Conservation (phyloP, 768 basidiomycete species). For the Mycena filopes region DNA sequence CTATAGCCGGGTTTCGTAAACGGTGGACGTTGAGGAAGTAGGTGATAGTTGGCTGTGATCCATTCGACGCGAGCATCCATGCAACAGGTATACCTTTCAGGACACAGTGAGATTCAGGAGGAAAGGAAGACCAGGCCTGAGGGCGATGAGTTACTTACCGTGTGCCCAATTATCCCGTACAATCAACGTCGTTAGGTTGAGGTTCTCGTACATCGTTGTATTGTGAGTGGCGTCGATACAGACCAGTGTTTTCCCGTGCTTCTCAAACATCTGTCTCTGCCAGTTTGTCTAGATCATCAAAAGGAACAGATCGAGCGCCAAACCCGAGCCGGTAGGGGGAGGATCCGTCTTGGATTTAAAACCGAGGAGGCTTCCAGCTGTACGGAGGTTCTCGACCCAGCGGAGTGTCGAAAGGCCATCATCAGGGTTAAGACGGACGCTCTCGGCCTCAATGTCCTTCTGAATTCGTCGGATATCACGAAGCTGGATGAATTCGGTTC, state of each 20-base stretch:
- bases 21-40: conserved; percentile 28
- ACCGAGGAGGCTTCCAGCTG: not conserved
- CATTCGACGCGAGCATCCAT: conserved; percentile 38
- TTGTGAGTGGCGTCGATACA: conserved; percentile 31
- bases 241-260: conserved; percentile 9
- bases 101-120: not conserved
- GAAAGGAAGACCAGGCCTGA: no score
- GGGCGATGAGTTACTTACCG: no score
- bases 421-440: not conserved
- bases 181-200: conserved; percentile 10
- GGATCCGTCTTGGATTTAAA: conserved; percentile 10
- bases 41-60: conserved; percentile 31
- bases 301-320: conserved; percentile 7
- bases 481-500: conserved; percentile 10
- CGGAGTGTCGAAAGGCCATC: not conserved
- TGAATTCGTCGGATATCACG: conserved; percentile 6
- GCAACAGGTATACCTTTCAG: conserved; percentile 32
- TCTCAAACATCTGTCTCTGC: conserved; percentile 13
- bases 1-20: not conserved
- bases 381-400: not conserved
- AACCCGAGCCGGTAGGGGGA: conserved; percentile 8
- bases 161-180: conserved; percentile 10
- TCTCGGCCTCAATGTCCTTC: conserved; percentile 9
- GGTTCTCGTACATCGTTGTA: conserved; percentile 19
- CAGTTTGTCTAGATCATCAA: conserved; percentile 20